Percentiles rank a stretch among this genome's conserved stretches.
Conservation (phyloP, 2,329 filamentous ascomycete species). For the Periconia digitata region DNA sequence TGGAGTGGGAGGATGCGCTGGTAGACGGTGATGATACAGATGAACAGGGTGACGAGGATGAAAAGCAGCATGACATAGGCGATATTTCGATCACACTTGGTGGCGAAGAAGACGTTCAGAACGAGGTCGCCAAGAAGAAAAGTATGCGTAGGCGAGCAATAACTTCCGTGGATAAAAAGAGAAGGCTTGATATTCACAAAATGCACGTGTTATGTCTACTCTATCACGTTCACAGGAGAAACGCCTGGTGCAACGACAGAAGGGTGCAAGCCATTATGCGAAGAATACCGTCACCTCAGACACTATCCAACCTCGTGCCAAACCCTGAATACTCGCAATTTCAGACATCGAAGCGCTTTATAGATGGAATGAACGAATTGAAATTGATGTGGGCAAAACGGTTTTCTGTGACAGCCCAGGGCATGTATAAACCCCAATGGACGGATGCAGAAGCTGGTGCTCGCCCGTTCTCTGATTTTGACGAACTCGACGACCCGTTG, state of each 20-base stretch:
- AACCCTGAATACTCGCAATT: slow-evolving; percentile 70
- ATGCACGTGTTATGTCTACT: slow-evolving; percentile 81
- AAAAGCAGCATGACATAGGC: slow-evolving; percentile 36
- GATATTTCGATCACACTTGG: slow-evolving; percentile 48
- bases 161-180: slow-evolving; percentile 59
- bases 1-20: slow-evolving; percentile 63
- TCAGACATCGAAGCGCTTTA: slow-evolving; percentile 72
- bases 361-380: slow-evolving; percentile 74
- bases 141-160: slow-evolving; percentile 53
- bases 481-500: slow-evolving; percentile 66
- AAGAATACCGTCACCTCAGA: slow-evolving; percentile 66
- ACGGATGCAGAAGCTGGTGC: slow-evolving; percentile 65
- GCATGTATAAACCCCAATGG: slow-evolving; percentile 62
- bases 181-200: slow-evolving; percentile 79
- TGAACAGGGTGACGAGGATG: slow-evolving; percentile 21
- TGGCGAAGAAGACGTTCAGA: slow-evolving; percentile 25
- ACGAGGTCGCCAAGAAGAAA: slow-evolving; percentile 31
- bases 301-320: slow-evolving; percentile 68
- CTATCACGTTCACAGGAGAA: slow-evolving; percentile 74
- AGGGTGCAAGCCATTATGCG: slow-evolving; percentile 60
- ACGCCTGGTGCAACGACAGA: slow-evolving; percentile 84
- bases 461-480: slow-evolving; percentile 51
- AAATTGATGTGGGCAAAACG: slow-evolving; percentile 67
- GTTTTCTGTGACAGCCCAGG: slow-evolving; percentile 67
- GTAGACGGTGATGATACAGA: slow-evolving; percentile 27